Percentiles rank a stretch among this genome's conserved stretches.
These are phyloP conservation scores for Termitomyces sp. DNA, from an alignment of 768 basidiomycete genomes.

Conservation along the genomic window DNA sequence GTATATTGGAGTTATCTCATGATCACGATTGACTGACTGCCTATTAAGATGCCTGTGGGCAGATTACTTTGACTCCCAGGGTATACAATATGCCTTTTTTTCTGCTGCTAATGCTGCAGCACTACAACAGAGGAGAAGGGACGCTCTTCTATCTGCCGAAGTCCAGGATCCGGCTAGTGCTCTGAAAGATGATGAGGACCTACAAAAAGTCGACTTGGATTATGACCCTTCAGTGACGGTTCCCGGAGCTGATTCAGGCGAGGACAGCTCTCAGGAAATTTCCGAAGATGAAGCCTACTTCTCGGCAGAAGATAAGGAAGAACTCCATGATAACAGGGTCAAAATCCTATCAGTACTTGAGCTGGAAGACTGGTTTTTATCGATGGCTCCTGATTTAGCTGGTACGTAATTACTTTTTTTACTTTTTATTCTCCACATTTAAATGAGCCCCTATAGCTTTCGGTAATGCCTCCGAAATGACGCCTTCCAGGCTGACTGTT, in stretches of 20 bases:
- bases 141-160: constrained; percentile 31
- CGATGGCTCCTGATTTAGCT: constrained; percentile 63
- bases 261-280: constrained; percentile 20
- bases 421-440: not conserved
- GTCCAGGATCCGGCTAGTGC: constrained; percentile 9
- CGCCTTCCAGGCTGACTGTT: constrained; percentile 64
- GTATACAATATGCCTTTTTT: constrained; percentile 84
- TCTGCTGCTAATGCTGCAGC: constrained; percentile 87
- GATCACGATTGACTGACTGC: not conserved
- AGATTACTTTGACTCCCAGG: constrained; percentile 77
- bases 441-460: constrained; percentile 42
- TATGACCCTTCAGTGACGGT: constrained; percentile 14
- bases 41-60: constrained; percentile 75
- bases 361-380: constrained; percentile 78
- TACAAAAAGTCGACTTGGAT: constrained; percentile 3
- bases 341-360: constrained; percentile 82
- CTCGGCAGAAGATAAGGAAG: constrained; percentile 50
- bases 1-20: not conserved
- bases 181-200: constrained; percentile 6
- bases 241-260: constrained; percentile 20
- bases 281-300: constrained; percentile 39
- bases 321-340: constrained; percentile 58
- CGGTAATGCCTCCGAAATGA: constrained; percentile 46
- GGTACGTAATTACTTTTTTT: constrained; percentile 33
- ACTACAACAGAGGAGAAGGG: constrained; percentile 68